Percentiles rank a stretch among this genome's conserved stretches.
Conservation (phyloP, 257 asterid species). For the Solanum neorickii region DNA sequence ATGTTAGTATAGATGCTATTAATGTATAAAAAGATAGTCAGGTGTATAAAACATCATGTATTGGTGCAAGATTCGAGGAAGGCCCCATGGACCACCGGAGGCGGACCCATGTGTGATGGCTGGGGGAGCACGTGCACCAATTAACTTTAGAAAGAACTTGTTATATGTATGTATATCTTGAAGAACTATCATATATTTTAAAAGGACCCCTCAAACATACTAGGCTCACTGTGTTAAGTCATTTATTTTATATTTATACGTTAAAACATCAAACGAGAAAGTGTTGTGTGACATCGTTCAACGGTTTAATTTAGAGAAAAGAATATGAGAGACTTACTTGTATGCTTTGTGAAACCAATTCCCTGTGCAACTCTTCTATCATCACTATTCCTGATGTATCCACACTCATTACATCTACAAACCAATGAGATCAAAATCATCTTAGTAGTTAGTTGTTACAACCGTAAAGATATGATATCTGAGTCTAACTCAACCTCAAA, state of each 20-base stretch:
- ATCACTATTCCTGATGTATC: constrained; percentile 69
- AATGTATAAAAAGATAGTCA: not conserved
- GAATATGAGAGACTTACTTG: constrained; percentile 13
- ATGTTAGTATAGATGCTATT: not conserved
- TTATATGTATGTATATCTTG: no score
- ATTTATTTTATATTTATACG: no score
- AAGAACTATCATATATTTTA: no score
- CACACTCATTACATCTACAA: constrained; percentile 48
- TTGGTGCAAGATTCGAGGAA: not conserved
- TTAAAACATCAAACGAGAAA: not conserved
- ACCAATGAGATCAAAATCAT: not conserved
- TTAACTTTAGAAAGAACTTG: not conserved
- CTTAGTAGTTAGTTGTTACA: not conserved
- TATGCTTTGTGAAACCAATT: constrained; percentile 27
- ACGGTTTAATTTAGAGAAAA: no score
- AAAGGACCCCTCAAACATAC: no score
- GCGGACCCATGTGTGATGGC: not conserved
- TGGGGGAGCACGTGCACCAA: not conserved
- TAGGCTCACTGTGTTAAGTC: no score
- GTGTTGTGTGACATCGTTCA: not conserved
- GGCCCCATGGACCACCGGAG: not conserved
- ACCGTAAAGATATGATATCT: no score
- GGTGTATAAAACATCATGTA: not conserved
- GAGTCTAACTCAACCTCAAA: no score
- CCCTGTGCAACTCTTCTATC: constrained; percentile 46